These are phyloP conservation scores for Mycocalia duriaeana DNA, from an alignment of 1,284 basidiomycete genomes.

Conservation along the genomic window DNA sequence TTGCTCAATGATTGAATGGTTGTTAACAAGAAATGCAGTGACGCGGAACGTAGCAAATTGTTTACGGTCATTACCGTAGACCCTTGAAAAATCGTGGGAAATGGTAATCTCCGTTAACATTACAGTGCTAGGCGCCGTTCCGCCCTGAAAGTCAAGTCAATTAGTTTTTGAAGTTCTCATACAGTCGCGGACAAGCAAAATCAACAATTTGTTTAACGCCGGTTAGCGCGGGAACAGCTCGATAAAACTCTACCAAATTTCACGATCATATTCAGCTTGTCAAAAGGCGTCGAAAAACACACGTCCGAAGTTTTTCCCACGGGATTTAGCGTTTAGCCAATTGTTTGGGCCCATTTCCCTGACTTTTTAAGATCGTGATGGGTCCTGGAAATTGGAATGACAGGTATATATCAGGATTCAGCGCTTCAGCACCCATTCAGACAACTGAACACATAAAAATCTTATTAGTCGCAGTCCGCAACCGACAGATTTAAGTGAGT, in stretches of 20 bases:
- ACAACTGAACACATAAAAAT: background rate
- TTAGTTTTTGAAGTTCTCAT: no score
- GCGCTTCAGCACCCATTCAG: background rate
- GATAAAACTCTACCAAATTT: constrained; percentile 11
- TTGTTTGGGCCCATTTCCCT: constrained; percentile 12
- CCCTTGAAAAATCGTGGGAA: no score
- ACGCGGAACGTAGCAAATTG: no score
- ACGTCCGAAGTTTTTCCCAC: constrained; percentile 23
- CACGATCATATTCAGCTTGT: constrained; percentile 13
- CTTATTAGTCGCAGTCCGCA: background rate
- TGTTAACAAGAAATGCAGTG: no score
- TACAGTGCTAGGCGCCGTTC: no score
- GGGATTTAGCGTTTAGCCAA: constrained; percentile 15
- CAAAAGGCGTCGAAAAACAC: constrained; percentile 19
- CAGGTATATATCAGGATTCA: background rate
- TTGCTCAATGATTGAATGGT: no score
- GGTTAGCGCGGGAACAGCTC: constrained; percentile 6
- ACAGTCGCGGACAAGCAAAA: background rate
- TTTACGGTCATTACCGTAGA: no score
- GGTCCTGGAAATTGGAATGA: background rate
- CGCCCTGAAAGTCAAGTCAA: no score
- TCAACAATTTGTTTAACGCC: background rate
- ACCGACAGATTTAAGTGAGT: no score
- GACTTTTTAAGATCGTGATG: background rate
- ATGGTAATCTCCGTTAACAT: no score